Evolutionary conservation across 805 yeast species (phyloP), one percentile per base, ranked within the genome.

Genomic region (Candida manassasensis): DNA sequence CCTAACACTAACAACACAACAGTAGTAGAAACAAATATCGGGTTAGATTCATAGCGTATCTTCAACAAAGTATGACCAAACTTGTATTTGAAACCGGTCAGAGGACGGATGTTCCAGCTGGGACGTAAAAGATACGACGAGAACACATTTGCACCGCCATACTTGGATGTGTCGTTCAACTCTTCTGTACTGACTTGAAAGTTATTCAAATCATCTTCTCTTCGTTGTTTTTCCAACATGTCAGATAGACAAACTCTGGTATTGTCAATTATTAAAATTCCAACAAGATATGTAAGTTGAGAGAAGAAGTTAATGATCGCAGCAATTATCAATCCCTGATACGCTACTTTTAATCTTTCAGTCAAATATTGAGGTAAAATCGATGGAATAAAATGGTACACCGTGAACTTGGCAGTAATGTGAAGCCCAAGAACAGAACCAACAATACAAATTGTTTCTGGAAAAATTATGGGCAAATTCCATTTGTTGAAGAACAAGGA

Each of bases 211-310:
- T 37, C 31, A 32, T 31, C 32, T 16, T 28, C 27, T 24, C 31
- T 12, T 6, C 15, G 19, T 19, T 24, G 11, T 77, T 22, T 14
- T 32, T 32, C 45, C 21, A 74, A 50, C 9, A 79, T 51, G 40
- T 79, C 86, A 11, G 72, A 72, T 12, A 81, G 63, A 44, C 81
- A 89, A 18, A 73, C 53, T 36, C 86, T 67, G 31, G 79, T 71
- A 19, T 79, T 59, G 57, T 86, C 95, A 25, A 85, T 73, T 12
- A 81, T 69, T 19, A 84, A 59, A 1, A 84, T 75, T 0, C 87
- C 77, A 1, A 79, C 62, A 39, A 84, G 73, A 53, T 68, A 84
- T 1, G 89, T 74, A 32, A 77, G 50, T 44, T 80, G 86, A 25
- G 85, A 58, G 4, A 71, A 38, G 49, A 77, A 82, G 43, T 82